Evolutionary conservation across 176 grass and related monocot species (phyloP), one percentile per base, ranked within the genome.

Genomic region (Secale cereale): DNA sequence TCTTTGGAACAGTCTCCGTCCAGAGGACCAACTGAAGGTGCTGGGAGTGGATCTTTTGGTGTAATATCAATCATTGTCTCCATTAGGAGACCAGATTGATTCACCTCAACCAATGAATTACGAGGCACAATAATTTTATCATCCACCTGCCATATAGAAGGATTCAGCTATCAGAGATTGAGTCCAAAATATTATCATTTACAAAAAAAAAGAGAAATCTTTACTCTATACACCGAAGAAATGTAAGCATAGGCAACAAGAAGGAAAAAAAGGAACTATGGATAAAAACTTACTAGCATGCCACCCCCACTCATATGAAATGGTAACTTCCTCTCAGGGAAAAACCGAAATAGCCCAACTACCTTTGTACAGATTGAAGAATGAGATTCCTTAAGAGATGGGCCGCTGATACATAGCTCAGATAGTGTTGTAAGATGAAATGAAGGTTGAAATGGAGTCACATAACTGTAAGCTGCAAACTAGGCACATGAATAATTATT

Each of bases 71-170:
- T 96, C 52, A 96, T 76, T 0, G 97, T 99, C 82, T 99, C 97
- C 97, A 99, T 96, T 72, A 99, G 97, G 68, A 99, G 97, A 32
- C 97, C 97, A 6, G 97, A 99, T 77, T 99, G 97, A 40, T 99
- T 99, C 41, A 96, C 97, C 83, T 96, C 97, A 63, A 99, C 90
- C 27, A 85, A 31, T 8, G 97, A 99, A 86, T 99, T 99, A 37
- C 84, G 86, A 16, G 97, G 97, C 77, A 99, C 74, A 56, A 99
- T 92, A 65, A 96, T 94, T 81, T 96, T 94, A 76, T 96, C 97
- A 87, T 99, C 97, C 35, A 99, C 84, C 97, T 99, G 76, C 3
- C 65, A 78, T 52, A 57, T 32, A 50, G 13, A 83, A 87, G 72
- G 29, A 30, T 75, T 50, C 28, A 52, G 25, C 28, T 64, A 57